Evolutionary conservation across 768 basidiomycete genomes (phyloP).

Genomic region (Lepiota venenata): DNA sequence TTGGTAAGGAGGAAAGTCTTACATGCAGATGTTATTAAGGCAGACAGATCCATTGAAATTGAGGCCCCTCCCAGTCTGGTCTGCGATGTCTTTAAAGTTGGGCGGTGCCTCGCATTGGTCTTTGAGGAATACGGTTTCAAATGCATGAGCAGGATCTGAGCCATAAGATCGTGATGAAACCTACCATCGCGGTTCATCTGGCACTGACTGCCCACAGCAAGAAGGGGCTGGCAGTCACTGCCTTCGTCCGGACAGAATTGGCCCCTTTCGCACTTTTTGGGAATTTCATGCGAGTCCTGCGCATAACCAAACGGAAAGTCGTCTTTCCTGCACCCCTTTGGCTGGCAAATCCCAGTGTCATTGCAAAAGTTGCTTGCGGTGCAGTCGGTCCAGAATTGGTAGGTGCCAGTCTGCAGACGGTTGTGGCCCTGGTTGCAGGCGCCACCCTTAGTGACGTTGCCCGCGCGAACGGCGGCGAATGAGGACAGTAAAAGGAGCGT

Average conservation of each 20-base stretch:
- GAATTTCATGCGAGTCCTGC: conserved; percentile 37
- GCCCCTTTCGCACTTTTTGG: conserved; percentile 55
- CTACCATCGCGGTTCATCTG: conserved; percentile 86
- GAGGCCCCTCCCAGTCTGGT: conserved; percentile 60
- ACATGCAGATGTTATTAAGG: conserved; percentile 83
- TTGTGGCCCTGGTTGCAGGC: conserved; percentile 54
- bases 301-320: conserved; percentile 73
- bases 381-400: conserved; percentile 78
- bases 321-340: conserved; percentile 71
- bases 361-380: conserved; percentile 65
- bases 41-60: conserved; percentile 85
- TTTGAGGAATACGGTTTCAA: conserved; percentile 24
- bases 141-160: neutral
- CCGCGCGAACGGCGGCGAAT: conserved; percentile 38
- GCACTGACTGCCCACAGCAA: conserved; percentile 64
- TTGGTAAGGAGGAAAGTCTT: conserved; percentile 25
- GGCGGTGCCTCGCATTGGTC: conserved; percentile 77
- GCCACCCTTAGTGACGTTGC: conserved; percentile 40
- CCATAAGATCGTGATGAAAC: conserved; percentile 14
- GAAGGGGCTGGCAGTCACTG: conserved; percentile 57
- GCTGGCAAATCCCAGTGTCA: conserved; percentile 47
- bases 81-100: conserved; percentile 59
- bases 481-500: conserved; percentile 54
- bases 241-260: conserved; percentile 86
- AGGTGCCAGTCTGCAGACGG: conserved; percentile 72